Percentiles rank a stretch among this genome's conserved stretches.
These are phyloP conservation scores for Colletotrichum camelliae DNA, from an alignment of 2,329 filamentous ascomycete genomes.

Conservation along the genomic window DNA sequence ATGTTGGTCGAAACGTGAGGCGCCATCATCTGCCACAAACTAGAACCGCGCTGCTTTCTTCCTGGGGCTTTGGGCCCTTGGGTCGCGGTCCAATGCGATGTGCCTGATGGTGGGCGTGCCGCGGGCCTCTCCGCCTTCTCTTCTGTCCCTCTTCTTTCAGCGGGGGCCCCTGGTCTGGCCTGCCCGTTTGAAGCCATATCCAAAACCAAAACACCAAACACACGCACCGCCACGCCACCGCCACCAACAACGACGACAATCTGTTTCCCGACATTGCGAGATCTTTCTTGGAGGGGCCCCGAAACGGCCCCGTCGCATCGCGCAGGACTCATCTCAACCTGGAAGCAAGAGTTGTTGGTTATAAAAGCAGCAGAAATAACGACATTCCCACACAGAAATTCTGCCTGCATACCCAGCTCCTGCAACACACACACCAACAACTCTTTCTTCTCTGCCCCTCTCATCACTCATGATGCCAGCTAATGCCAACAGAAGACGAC, in stretches of 20 bases:
- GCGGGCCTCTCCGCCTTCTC: too few species aligned
- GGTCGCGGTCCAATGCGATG: background rate
- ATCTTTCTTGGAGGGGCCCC: background rate
- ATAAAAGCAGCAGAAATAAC: background rate
- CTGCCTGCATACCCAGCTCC: background rate
- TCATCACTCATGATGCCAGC: background rate
- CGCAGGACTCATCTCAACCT: background rate
- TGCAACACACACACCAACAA: background rate
- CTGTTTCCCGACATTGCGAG: background rate
- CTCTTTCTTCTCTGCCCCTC: background rate
- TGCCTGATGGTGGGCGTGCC: too few species aligned
- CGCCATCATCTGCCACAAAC: background rate
- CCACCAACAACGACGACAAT: background rate
- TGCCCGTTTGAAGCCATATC: background rate
- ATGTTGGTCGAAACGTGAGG: background rate
- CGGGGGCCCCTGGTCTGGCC: too few species aligned
- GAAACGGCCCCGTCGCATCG: background rate
- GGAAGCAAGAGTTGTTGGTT: background rate
- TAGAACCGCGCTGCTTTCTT: background rate
- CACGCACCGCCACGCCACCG: background rate
- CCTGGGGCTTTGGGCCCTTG: background rate
- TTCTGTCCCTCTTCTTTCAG: too few species aligned
- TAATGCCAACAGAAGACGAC: background rate
- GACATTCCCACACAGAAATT: background rate
- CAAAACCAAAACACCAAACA: background rate